Evolutionary conservation across 2,329 filamentous ascomycete species (phyloP), one percentile per base, ranked within the genome.

Genomic region (Aspergillus puulaauensis): DNA sequence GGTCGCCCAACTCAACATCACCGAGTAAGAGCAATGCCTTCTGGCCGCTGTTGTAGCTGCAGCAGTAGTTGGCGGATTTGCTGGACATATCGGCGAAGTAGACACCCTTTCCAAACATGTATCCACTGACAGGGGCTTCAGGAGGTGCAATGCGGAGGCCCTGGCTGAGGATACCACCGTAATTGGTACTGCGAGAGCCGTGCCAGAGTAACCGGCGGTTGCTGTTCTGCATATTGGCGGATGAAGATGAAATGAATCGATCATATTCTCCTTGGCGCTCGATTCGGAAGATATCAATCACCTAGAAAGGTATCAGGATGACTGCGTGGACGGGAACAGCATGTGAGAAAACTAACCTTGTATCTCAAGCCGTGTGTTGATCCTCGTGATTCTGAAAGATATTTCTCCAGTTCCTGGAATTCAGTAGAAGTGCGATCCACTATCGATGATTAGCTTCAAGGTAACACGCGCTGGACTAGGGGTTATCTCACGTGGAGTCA

Each of bases 51-150:
- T 78, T 82, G 62, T 75, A 70, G 0, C 85, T 71, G 52, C 74
- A 82, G 70, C 90, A 95, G 76, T 96, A 96, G 66, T 85, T 85
- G 15, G 90, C 90, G 2, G 88, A 91, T 75, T 96, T 96, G 70
- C 85, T 89, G 0, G 86, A 89, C 82, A 92, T 92, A 67, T 96
- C 91, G 2, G 91, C 91, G 2, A 96, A 83, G 70, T 96, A 96
- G 47, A 96, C 89, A 45, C 91, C 91, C 73, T 96, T 96, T 57
- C 89, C 91, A 64, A 96, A 96, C 89, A 93, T 93, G 77, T 93
- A 92, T 1, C 90, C 90, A 4, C 81, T 83, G 0, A 86, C 86
- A 0, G 91, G 92, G 0, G 91, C 91, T 72, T 96, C 78, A 1
- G 77, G 77, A 0, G 92, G 92, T 6, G 92, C 92, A 63, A 96